These are phyloP conservation scores for Saccharomycopsis javanensis DNA, from an alignment of 805 yeast species.

Conservation along the genomic window DNA sequence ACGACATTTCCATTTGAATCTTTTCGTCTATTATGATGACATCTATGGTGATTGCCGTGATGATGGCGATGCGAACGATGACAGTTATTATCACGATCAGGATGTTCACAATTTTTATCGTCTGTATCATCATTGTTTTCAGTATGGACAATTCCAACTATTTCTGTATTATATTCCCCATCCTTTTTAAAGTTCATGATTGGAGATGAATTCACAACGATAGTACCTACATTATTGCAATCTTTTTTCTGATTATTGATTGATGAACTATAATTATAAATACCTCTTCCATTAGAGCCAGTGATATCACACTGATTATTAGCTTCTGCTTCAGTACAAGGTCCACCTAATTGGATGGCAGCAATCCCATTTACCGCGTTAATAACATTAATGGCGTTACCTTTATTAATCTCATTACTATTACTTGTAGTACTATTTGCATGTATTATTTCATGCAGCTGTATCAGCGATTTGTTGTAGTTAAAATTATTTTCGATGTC, in stretches of 20 bases:
- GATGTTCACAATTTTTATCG: neutral
- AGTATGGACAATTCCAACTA: neutral
- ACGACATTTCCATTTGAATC: neutral
- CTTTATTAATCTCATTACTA: neutral
- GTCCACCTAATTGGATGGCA: neutral
- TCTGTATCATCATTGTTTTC: neutral
- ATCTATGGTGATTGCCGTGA: neutral
- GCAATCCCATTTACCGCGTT: neutral
- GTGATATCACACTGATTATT: neutral
- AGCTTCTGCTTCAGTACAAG: neutral
- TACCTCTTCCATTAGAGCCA: neutral
- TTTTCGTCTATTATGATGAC: neutral
- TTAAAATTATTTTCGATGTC: neutral
- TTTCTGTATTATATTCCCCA: neutral
- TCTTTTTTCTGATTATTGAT: neutral
- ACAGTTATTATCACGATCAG: neutral
- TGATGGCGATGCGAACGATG: slow-evolving; percentile 1
- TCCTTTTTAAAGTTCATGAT: neutral
- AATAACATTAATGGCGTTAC: neutral
- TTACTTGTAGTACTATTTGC: neutral
- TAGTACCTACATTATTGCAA: neutral
- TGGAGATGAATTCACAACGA: neutral
- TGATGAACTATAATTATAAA: neutral
- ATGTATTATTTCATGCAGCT: slow-evolving; percentile 1
- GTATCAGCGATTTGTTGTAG: neutral